Evolutionary conservation across 2,329 filamentous ascomycete genomes (phyloP).

Genomic region (Colletotrichum caudatum): DNA sequence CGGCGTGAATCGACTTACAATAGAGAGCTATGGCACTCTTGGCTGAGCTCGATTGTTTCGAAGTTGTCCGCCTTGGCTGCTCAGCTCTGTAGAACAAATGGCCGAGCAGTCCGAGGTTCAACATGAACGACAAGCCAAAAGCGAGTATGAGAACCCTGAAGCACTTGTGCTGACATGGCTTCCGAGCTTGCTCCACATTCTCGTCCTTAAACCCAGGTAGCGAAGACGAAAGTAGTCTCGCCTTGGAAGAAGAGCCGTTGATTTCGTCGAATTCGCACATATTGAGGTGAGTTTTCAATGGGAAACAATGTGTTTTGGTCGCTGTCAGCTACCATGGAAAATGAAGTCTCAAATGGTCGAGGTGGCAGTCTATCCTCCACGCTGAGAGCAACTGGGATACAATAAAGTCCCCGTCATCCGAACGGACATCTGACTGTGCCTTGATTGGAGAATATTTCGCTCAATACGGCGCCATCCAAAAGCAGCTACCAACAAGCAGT

Average conservation of each 20-base stretch:
- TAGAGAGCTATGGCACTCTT: neutral
- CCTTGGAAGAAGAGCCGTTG: neutral
- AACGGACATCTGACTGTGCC: neutral
- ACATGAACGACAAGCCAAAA: neutral
- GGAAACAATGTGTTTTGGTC: neutral
- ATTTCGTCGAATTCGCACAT: neutral
- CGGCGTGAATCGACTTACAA: neutral
- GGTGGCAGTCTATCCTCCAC: neutral
- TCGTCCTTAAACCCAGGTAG: neutral
- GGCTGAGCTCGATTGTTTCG: neutral
- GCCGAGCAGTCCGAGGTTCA: neutral
- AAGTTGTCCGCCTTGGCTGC: neutral
- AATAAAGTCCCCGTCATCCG: neutral
- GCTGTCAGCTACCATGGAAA: neutral
- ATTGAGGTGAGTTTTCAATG: neutral
- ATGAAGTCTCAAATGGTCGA: neutral
- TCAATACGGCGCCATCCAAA: neutral
- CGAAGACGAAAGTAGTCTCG: neutral
- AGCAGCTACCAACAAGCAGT: neutral
- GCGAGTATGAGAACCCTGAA: neutral
- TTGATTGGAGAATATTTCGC: neutral
- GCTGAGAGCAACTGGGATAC: neutral
- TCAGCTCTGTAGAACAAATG: neutral
- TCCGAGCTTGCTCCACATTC: neutral
- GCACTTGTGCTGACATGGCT: neutral